phyloP scores from a whole-genome alignment of 306 rosid genomes.

The Carpinus viminea region DNA sequence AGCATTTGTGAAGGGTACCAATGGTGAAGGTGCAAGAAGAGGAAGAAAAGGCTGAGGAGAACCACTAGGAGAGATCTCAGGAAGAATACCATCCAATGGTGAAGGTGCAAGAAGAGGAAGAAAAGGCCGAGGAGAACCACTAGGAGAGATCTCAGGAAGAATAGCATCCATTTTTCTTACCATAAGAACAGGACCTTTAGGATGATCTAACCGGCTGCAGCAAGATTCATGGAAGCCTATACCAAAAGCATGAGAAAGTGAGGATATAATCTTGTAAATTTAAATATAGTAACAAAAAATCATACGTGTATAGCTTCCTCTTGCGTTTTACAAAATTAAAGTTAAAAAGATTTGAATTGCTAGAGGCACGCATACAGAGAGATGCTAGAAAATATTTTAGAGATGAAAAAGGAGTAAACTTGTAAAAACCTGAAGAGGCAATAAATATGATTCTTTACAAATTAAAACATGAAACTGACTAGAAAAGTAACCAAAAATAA shows the following conservation, averaged over 20 bases:
- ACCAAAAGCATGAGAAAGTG: constrained; percentile 34
- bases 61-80: constrained; percentile 63
- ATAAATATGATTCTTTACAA: neutral
- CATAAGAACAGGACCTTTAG: constrained; percentile 25
- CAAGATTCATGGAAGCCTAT: constrained; percentile 49
- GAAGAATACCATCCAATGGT: constrained; percentile 56
- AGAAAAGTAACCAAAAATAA: neutral
- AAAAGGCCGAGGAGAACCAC: constrained; percentile 75
- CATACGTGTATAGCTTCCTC: neutral
- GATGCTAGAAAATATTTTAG: neutral
- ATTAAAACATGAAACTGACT: neutral
- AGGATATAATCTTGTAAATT: neutral
- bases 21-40: constrained; percentile 89
- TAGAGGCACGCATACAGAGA: neutral
- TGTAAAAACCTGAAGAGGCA: neutral
- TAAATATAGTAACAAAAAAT: neutral
- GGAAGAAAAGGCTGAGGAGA: constrained; percentile 89
- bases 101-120: constrained; percentile 96
- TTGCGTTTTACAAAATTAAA: neutral
- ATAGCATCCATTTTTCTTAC: constrained; percentile 43
- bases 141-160: constrained; percentile 65
- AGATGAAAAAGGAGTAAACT: neutral
- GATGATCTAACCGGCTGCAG: constrained; percentile 38
- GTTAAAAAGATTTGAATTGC: neutral
- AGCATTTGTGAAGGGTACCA: constrained; percentile 77